phyloP scores from a whole-genome alignment of 495 filamentous ascomycete species.

The Tetracladium marchalianum region DNA sequence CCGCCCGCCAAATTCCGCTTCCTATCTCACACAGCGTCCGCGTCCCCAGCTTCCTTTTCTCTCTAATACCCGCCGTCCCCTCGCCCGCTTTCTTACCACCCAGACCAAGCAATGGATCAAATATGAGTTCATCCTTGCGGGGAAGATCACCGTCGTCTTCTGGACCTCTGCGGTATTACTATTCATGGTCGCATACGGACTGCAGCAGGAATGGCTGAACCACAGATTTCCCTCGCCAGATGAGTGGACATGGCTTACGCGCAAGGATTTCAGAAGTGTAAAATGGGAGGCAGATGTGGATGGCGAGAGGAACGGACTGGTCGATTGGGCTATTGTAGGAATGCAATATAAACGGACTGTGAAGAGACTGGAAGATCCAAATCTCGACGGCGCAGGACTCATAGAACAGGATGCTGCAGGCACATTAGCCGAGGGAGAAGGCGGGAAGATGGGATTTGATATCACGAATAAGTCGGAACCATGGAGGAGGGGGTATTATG shows the following conservation, averaged over 20 bases:
- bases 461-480: conserved; percentile 62
- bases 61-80: conserved; percentile 39
- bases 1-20: conserved; percentile 12
- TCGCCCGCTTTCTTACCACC: conserved; percentile 66
- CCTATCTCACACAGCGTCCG: conserved; percentile 5
- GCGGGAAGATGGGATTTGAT: conserved; percentile 54
- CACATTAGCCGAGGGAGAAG: conserved; percentile 42
- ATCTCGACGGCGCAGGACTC: conserved; percentile 57
- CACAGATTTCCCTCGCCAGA: conserved; percentile 61
- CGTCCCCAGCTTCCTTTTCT: conserved; percentile 81
- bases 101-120: conserved; percentile 59
- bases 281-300: conserved; percentile 44
- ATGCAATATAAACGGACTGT: conserved; percentile 44
- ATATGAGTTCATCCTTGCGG: conserved; percentile 47
- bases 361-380: conserved; percentile 50
- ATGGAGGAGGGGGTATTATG: conserved; percentile 77
- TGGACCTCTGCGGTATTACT: conserved; percentile 46
- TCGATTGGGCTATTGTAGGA: conserved; percentile 57
- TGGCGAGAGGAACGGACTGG: conserved; percentile 30
- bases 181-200: conserved; percentile 41
- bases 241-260: conserved; percentile 60
- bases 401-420: conserved; percentile 45
- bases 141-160: conserved; percentile 47
- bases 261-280: conserved; percentile 50
- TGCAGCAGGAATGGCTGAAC: conserved; percentile 62